Conservation (phyloP, 75 land plant species). For the Cryptomeria japonica region DNA sequence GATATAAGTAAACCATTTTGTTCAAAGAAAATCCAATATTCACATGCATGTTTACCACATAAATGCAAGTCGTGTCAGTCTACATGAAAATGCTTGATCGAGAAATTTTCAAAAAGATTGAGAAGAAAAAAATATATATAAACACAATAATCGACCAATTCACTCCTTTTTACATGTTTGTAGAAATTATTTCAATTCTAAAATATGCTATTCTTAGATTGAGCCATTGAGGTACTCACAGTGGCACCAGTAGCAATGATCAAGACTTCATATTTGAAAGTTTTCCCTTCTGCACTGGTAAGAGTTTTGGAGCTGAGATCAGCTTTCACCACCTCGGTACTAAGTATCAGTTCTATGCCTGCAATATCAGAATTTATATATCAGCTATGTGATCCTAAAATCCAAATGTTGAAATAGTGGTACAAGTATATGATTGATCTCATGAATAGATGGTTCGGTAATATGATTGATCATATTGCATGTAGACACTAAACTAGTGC, state of each 20-base stretch:
- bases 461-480: not conserved
- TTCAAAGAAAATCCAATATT: not conserved
- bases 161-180: not conserved
- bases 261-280: slow-evolving; percentile 64
- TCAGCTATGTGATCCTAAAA: not conserved
- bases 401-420: not conserved
- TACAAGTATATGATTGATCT: not conserved
- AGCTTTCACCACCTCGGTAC: slow-evolving; percentile 87
- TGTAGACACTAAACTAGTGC: not conserved
- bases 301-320: slow-evolving; percentile 83
- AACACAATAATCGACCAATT: not conserved
- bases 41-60: not conserved
- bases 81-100: not conserved
- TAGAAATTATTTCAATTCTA: not conserved
- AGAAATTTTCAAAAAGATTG: not conserved
- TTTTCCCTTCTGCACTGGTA: slow-evolving; percentile 55
- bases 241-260: slow-evolving; percentile 93
- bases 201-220: not conserved
- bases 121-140: not conserved
- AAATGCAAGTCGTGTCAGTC: not conserved
- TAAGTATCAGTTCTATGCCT: slow-evolving; percentile 90
- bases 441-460: not conserved
- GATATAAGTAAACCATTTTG: not conserved
- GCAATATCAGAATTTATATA: slow-evolving; percentile 10
- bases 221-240: slow-evolving; percentile 37